These are phyloP conservation scores for Aspergillus biplanus DNA, from an alignment of 495 filamentous ascomycete species.

Conservation along the genomic window DNA sequence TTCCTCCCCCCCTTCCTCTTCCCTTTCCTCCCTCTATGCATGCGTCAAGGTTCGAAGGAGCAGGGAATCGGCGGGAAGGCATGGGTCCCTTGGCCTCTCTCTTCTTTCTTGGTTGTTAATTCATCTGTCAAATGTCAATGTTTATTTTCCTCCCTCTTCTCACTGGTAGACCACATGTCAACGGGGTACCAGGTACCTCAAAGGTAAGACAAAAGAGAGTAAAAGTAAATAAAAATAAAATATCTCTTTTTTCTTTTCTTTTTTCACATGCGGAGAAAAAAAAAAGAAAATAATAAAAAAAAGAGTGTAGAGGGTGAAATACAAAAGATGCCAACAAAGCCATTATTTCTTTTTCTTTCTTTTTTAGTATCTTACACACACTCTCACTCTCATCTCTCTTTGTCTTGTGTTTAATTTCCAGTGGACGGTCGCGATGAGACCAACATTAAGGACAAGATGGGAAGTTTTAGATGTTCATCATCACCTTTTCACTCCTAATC, in stretches of 20 bases:
- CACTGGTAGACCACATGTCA: slow-evolving; percentile 2
- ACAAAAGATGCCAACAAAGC: not conserved
- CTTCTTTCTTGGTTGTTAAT: not conserved
- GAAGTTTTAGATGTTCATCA: not conserved
- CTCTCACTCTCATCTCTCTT: not conserved
- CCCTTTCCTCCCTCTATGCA: not conserved
- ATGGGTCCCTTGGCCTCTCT: slow-evolving; percentile 11
- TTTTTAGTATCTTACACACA: not conserved
- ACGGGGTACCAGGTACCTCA: not conserved
- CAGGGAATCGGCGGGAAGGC: slow-evolving; percentile 22
- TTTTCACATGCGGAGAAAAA: slow-evolving; percentile 6
- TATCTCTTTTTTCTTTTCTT: not conserved
- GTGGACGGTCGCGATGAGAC: not conserved
- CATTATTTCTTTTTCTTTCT: slow-evolving; percentile 1
- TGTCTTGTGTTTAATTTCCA: slow-evolving; percentile 3
- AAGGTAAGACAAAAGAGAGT: not conserved
- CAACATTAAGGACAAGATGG: not conserved
- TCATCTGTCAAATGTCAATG: not conserved
- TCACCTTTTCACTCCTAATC: not conserved
- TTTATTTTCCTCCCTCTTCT: not conserved
- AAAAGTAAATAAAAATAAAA: not conserved
- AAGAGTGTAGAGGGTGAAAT: not conserved
- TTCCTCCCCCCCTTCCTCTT: not conserved
- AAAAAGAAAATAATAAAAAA: not conserved
- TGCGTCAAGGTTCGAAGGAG: slow-evolving; percentile 1